phyloP scores from a whole-genome alignment of 768 basidiomycete genomes.

The Scleroderma bovista region DNA sequence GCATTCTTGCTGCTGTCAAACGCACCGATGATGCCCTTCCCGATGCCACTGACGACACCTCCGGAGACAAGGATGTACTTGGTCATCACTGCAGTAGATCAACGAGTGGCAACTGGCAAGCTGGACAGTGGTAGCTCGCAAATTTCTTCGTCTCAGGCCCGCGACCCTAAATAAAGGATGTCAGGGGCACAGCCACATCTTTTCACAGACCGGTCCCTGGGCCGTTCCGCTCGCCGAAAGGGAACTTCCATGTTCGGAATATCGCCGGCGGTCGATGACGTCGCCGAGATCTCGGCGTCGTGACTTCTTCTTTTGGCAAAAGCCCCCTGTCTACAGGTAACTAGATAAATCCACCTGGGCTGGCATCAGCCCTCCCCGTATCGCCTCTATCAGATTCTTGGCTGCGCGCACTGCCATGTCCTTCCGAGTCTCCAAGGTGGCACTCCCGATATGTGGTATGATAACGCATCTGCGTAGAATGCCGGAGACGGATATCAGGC shows the following conservation, averaged over 20 bases:
- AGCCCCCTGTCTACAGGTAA: slow-evolving; percentile 8
- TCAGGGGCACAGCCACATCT: slow-evolving; percentile 5
- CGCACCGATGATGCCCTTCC: slow-evolving; percentile 98
- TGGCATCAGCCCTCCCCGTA: slow-evolving; percentile 56
- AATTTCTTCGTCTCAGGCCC: slow-evolving; percentile 12
- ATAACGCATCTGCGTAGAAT: slow-evolving; percentile 56
- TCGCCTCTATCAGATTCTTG: slow-evolving; percentile 44
- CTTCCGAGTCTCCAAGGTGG: slow-evolving; percentile 76
- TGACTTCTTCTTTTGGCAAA: too few relatives aligned
- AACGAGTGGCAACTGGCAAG: slow-evolving; percentile 6
- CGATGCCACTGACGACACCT: slow-evolving; percentile 97
- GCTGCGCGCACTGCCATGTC: slow-evolving; percentile 78
- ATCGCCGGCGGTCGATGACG: not conserved
- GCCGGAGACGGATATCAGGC: not conserved
- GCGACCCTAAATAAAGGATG: slow-evolving; percentile 7
- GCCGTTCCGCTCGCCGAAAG: too few relatives aligned
- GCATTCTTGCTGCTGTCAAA: slow-evolving; percentile 12
- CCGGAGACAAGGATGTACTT: slow-evolving; percentile 97
- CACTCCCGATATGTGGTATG: slow-evolving; percentile 89
- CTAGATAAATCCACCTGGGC: slow-evolving; percentile 37
- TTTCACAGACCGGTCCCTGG: not conserved
- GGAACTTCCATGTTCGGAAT: not conserved
- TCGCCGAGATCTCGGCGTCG: not conserved
- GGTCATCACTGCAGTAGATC: slow-evolving; percentile 49
- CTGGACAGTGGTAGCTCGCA: slow-evolving; percentile 5